Conservation (phyloP, 495 filamentous ascomycete genomes). For the Penicillium fimorum region DNA sequence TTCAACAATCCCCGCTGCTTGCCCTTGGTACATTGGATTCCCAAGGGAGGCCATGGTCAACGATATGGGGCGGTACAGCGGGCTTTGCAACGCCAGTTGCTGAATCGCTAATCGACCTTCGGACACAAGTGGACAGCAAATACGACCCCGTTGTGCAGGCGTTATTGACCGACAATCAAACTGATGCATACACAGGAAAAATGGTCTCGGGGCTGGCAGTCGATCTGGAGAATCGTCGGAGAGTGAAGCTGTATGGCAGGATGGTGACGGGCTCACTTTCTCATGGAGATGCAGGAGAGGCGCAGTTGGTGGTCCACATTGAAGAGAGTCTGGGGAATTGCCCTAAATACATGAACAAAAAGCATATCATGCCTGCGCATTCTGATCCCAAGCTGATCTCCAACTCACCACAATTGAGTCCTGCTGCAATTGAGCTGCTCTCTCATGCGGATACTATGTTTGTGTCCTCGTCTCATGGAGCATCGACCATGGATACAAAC, state of each 20-base stretch:
- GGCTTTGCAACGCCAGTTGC: slow-evolving; percentile 62
- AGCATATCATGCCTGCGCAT: slow-evolving; percentile 54
- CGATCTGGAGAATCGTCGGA: slow-evolving; percentile 61
- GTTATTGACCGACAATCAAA: slow-evolving; percentile 42
- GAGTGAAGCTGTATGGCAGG: slow-evolving; percentile 67
- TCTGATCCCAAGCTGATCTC: slow-evolving; percentile 54
- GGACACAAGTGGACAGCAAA: slow-evolving; percentile 53
- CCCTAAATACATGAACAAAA: slow-evolving; percentile 80
- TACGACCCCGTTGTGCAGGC: slow-evolving; percentile 65
- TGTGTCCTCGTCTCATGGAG: slow-evolving; percentile 61
- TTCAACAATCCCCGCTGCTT: slow-evolving; percentile 61
- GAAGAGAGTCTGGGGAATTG: slow-evolving; percentile 74
- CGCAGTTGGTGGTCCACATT: slow-evolving; percentile 65
- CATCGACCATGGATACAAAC: slow-evolving; percentile 77
- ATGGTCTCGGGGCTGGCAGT: slow-evolving; percentile 63
- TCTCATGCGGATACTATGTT: slow-evolving; percentile 72
- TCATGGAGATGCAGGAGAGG: slow-evolving; percentile 34
- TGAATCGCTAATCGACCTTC: slow-evolving; percentile 56
- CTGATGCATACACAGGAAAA: slow-evolving; percentile 32
- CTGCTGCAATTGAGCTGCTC: slow-evolving; percentile 57
- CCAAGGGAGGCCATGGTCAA: slow-evolving; percentile 67
- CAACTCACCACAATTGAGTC: slow-evolving; percentile 38
- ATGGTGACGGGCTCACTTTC: slow-evolving; percentile 57
- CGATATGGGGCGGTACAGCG: slow-evolving; percentile 67
- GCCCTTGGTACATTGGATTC: slow-evolving; percentile 68